Evolutionary conservation across 176 grass and related monocot genomes (phyloP).

Genomic region (Musa troglodytarum): DNA sequence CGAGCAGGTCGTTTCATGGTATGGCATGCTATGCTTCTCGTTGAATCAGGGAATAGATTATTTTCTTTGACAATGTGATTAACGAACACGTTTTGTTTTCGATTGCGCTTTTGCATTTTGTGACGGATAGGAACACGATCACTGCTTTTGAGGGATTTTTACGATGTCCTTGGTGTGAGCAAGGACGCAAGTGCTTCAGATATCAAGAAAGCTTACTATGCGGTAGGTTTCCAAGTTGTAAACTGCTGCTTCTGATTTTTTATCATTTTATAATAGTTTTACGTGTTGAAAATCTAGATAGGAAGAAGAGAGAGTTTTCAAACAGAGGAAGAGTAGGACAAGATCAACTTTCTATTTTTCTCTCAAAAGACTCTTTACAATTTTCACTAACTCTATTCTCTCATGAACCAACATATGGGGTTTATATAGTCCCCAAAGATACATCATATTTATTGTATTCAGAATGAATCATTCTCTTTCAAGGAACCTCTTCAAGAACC

Average conservation of each 20-base stretch:
- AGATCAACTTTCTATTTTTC: too few species aligned
- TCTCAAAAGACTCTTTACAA: too few species aligned
- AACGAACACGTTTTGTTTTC: background rate
- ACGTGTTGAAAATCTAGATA: too few species aligned
- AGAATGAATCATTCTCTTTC: too few species aligned
- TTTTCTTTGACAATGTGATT: slow-evolving; percentile 1
- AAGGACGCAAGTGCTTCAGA: slow-evolving; percentile 57
- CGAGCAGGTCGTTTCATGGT: slow-evolving; percentile 39
- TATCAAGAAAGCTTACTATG: slow-evolving; percentile 85
- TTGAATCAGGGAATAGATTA: background rate
- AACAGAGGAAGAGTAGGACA: too few species aligned
- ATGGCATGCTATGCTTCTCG: background rate
- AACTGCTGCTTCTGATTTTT: background rate
- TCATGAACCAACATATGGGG: too few species aligned
- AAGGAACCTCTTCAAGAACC: too few species aligned
- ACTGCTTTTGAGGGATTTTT: slow-evolving; percentile 53
- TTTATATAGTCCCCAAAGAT: too few species aligned
- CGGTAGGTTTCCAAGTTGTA: slow-evolving; percentile 20
- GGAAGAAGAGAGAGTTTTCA: too few species aligned
- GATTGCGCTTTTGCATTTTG: slow-evolving; percentile 1
- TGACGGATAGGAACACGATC: slow-evolving; percentile 49
- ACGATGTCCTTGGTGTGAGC: slow-evolving; percentile 67
- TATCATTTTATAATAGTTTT: background rate
- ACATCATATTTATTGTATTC: too few species aligned
- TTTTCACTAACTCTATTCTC: too few species aligned